Base-by-base conservation (phyloP, 176 grass and related monocot genomes). In the Sorghum bicolor region DNA sequence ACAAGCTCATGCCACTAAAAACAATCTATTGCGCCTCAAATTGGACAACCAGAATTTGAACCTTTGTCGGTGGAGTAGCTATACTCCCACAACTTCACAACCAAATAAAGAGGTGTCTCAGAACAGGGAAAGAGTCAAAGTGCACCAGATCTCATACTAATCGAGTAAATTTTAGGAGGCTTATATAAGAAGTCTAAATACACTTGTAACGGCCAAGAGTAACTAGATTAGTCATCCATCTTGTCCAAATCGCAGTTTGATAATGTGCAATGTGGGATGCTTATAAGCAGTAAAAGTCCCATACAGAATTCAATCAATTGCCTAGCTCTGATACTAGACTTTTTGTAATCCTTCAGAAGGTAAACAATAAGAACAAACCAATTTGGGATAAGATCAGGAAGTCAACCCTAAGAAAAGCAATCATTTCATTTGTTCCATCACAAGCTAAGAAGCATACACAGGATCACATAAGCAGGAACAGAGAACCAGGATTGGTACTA, bases 301-400 rank as follows among this genome's bases (percentile, higher is more conserved):
- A 70, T 58, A 36, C 25, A 72, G 14, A 52, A 69, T 55, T 6
- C 16, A 28, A 19, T 15, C 29, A 70, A 10, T 24, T 29, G 25
- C 6, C 53, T 5, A 80, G 19, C 14, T 73, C 4, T 70, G 20
- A 30, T 34, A 67, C 15, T 24, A 29, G 16, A 20, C 15, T 38
- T 45, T 20, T 36, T 29, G 10, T 9, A 66, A 80, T 67, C 41
- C 60, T 32, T 86, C 31, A 25, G 8, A 74, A 39, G 12, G 22
- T 65, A 85, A 70, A 84, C 45, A 43, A 20, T 33, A 78, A 20
- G 19, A 64, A 44, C 61, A 88, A n/a, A 34, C 13, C 76, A 82
- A 82, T n/a, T 33, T 26, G 55, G 13, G 1, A 77, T 41, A 72
- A 76, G 33, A 74, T 65, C 32, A 85, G 24, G 7, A 63, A 50